Percentiles rank a stretch among this genome's conserved stretches.
phyloP scores from a whole-genome alignment of 2,329 filamentous ascomycete species.

The Penicillium sp. region DNA sequence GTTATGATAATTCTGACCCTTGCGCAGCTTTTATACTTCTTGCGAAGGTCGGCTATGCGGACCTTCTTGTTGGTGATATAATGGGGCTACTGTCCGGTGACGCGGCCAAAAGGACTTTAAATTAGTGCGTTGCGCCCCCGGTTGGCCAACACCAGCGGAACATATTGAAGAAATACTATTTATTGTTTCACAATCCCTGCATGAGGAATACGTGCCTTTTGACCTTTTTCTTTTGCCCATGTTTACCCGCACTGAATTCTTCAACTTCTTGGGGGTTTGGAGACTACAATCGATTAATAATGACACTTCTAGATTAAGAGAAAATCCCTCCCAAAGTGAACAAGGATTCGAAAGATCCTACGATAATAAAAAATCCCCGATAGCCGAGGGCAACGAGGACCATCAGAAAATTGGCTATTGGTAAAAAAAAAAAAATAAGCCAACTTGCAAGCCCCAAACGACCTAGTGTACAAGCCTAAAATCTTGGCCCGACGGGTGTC shows the following conservation, averaged over 20 bases:
- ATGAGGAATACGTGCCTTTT: background rate
- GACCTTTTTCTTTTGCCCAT: no score
- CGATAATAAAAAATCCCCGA: background rate
- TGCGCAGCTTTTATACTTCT: background rate
- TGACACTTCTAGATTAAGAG: no score
- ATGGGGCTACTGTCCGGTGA: background rate
- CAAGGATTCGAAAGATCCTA: background rate
- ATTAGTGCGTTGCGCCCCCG: background rate
- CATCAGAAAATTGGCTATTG: no score
- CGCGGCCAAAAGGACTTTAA: background rate
- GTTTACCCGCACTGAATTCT: no score
- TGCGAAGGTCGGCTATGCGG: background rate
- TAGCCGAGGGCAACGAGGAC: background rate
- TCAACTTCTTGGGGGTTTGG: no score
- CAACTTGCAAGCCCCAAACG: background rate
- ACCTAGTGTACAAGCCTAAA: background rate
- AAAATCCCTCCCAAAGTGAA: no score
- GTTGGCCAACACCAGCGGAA: background rate
- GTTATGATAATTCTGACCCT: background rate
- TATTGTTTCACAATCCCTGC: background rate
- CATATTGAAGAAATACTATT: background rate
- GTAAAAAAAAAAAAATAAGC: no score
- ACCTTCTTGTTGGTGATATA: background rate
- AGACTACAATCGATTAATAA: no score
- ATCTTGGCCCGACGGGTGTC: background rate